These are phyloP conservation scores for Talaromyces sp. DNA, from an alignment of 2,329 filamentous ascomycete species.

Conservation along the genomic window DNA sequence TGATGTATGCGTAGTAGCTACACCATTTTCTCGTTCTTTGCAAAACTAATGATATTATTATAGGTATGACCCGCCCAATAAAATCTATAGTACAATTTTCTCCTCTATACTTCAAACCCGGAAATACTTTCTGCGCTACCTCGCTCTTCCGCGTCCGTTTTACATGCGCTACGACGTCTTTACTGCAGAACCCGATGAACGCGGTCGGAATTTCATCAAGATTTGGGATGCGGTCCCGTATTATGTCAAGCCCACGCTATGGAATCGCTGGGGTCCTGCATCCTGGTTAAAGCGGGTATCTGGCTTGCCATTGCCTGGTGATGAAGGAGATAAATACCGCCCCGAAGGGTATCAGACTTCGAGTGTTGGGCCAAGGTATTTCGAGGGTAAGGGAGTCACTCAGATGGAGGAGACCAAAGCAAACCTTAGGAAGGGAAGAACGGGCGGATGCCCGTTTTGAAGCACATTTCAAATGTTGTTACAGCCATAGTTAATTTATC, in stretches of 20 bases:
- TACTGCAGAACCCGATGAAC: conserved; percentile 47
- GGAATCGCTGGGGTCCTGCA: conserved; percentile 58
- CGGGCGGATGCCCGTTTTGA: conserved; percentile 47
- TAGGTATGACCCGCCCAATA: conserved; percentile 38
- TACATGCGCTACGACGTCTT: conserved; percentile 35
- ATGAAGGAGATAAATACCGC: conserved; percentile 42
- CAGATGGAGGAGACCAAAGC: conserved; percentile 41
- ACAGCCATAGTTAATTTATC: too few species aligned
- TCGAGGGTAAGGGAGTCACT: conserved; percentile 49
- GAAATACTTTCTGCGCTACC: conserved; percentile 53
- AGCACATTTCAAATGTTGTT: not conserved
- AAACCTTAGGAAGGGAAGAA: conserved; percentile 33
- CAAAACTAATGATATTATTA: not conserved
- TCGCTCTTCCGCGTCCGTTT: conserved; percentile 55
- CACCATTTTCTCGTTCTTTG: not conserved
- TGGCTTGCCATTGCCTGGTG: conserved; percentile 46
- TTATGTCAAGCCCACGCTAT: conserved; percentile 57
- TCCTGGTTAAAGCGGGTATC: conserved; percentile 47
- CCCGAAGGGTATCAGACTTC: conserved; percentile 47
- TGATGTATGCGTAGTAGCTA: conserved; percentile 50
- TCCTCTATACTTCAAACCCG: conserved; percentile 49
- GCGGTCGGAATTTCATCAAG: conserved; percentile 49
- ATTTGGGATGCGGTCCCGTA: conserved; percentile 61
- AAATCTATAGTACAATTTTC: conserved; percentile 34
- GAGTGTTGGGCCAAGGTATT: conserved; percentile 59